A percentile compares a stretch with the other conserved stretches of the same genome.
Conservation (phyloP, 495 filamentous ascomycete genomes). For the Mycothermus thermophilus region DNA sequence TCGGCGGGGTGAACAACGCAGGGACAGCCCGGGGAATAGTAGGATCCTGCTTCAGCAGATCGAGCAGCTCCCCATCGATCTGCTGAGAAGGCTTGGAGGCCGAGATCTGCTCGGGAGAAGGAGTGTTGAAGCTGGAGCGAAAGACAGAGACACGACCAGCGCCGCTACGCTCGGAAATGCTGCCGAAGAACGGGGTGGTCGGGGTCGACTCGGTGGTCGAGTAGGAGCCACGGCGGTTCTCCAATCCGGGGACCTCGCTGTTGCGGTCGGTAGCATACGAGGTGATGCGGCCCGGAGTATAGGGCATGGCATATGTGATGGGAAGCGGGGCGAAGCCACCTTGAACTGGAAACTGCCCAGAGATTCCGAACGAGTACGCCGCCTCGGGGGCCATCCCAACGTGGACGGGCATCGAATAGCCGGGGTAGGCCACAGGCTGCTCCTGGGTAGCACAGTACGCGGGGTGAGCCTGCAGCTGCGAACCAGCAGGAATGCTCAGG, state of each 20-base stretch:
- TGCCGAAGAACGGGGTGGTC: constrained; percentile 44
- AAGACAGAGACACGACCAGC: constrained; percentile 40
- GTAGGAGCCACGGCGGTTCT: constrained; percentile 48
- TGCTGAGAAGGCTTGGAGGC: constrained; percentile 34
- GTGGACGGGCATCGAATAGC: constrained; percentile 19
- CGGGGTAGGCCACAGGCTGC: constrained; percentile 20
- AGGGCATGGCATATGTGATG: constrained; percentile 28
- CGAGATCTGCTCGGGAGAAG: constrained; percentile 48
- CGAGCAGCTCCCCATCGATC: constrained; percentile 51
- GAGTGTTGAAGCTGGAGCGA: constrained; percentile 47
- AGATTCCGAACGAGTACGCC: constrained; percentile 15
- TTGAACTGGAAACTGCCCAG: constrained; percentile 24
- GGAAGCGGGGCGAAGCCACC: constrained; percentile 19
- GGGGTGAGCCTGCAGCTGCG: constrained; percentile 16
- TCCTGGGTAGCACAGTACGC: constrained; percentile 21
- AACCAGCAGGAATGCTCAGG: constrained; percentile 20
- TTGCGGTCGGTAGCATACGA: constrained; percentile 26
- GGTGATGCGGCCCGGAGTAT: constrained; percentile 33
- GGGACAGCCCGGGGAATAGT: constrained; percentile 81
- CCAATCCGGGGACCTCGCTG: constrained; percentile 42
- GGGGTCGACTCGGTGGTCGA: constrained; percentile 59
- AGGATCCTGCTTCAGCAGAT: constrained; percentile 58
- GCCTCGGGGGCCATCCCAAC: constrained; percentile 19
- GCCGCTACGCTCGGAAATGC: constrained; percentile 38
- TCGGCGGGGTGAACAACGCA: constrained; percentile 60